Evolutionary conservation across 2,329 filamentous ascomycete species (phyloP).

Genomic region (Reticulascus tulasneorum): DNA sequence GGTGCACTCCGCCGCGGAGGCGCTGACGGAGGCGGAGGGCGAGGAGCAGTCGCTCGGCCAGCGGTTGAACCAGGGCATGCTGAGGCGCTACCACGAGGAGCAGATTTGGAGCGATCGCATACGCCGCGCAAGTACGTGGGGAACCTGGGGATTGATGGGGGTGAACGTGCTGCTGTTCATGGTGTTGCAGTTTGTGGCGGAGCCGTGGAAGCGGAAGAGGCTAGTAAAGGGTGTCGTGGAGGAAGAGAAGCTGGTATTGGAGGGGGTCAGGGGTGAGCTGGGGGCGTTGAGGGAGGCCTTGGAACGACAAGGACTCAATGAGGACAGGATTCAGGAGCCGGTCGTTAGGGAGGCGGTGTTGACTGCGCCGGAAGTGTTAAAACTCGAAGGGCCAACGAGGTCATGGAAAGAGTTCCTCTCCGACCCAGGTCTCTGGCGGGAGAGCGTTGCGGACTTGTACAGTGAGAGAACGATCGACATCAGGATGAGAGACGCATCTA

Average conservation of each 20-base stretch:
- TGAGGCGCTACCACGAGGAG: constrained; percentile 94
- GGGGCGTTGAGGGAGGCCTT: constrained; percentile 28
- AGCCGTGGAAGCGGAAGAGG: constrained; percentile 82
- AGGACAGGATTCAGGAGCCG: constrained; percentile 6
- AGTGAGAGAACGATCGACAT: constrained; percentile 62
- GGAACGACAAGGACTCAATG: constrained; percentile 12
- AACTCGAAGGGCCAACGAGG: constrained; percentile 5
- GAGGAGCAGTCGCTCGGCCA: constrained; percentile 74
- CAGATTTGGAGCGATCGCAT: constrained; percentile 99
- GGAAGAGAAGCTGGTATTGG: constrained; percentile 60
- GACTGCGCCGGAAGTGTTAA: constrained; percentile 2
- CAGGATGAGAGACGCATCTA: constrained; percentile 65
- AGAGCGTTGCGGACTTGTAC: constrained; percentile 53
- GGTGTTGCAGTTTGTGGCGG: constrained; percentile 80
- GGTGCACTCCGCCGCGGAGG: constrained; percentile 68
- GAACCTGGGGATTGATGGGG: constrained; percentile 97
- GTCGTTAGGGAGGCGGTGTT: constrained; percentile 7
- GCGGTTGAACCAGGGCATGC: constrained; percentile 74
- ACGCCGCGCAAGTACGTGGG: constrained; percentile 93
- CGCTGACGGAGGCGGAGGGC: constrained; percentile 70
- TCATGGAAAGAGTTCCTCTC: constrained; percentile 41
- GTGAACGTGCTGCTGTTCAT: constrained; percentile 89
- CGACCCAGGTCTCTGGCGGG: constrained; percentile 43
- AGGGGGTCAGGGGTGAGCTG: constrained; percentile 44
- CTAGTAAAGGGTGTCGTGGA: constrained; percentile 81